Conservation (phyloP, 345 rosid genomes). For the Citrus sp. region DNA sequence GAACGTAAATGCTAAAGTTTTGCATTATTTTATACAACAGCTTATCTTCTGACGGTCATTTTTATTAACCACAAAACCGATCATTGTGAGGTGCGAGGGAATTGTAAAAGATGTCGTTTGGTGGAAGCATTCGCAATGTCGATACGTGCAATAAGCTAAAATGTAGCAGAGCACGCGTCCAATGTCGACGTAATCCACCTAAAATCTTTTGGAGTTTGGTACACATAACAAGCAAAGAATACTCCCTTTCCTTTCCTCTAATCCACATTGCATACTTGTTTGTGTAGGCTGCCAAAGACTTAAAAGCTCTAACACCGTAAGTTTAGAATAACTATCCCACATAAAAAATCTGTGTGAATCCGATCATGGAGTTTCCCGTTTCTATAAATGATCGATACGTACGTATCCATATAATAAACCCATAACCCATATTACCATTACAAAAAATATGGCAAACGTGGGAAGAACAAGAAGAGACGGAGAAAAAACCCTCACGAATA, state of each 20-base stretch:
- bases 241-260: background rate
- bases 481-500: background rate
- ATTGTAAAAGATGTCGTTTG: background rate
- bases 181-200: background rate
- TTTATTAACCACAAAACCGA: no score
- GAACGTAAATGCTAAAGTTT: no score
- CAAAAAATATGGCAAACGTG: constrained; percentile 16
- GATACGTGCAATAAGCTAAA: background rate
- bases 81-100: background rate
- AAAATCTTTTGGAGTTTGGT: constrained; percentile 10
- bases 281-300: background rate
- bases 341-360: background rate
- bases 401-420: background rate
- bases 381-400: background rate
- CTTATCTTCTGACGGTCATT: no score
- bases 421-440: background rate
- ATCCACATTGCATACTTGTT: background rate
- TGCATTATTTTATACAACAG: no score
- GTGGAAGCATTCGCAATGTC: background rate
- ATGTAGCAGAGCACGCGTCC: background rate
- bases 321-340: constrained; percentile 3
- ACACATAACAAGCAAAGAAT: constrained; percentile 32
- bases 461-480: constrained; percentile 6
- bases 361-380: background rate
- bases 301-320: background rate